Evolutionary conservation across 1,139 yeast species (phyloP).

Genomic region (Taphrina sp.): DNA sequence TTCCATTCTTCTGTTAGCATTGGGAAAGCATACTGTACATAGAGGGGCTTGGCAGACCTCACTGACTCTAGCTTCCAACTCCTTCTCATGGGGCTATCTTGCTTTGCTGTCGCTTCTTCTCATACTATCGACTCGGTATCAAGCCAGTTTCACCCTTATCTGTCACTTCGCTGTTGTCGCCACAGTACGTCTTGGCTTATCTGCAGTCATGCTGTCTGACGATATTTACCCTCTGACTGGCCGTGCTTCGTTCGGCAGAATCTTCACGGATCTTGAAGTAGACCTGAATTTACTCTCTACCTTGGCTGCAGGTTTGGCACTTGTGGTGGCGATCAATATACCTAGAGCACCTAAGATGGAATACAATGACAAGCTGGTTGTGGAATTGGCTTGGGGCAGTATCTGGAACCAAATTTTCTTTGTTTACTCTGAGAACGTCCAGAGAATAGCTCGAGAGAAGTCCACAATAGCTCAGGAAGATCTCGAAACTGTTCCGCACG

Average conservation of each 20-base stretch:
- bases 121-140: not conserved
- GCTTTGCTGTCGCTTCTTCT: not conserved
- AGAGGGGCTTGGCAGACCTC: not conserved
- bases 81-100: not conserved
- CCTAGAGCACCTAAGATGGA: slow-evolving; percentile 17
- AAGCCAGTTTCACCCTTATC: not conserved
- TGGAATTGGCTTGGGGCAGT: not conserved
- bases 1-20: not conserved
- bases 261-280: not conserved
- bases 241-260: not conserved
- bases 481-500: slow-evolving; percentile 1
- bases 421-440: not conserved
- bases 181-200: not conserved
- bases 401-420: not conserved
- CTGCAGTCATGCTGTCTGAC: not conserved
- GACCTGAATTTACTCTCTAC: not conserved
- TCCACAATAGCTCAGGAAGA: not conserved
- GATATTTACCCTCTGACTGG: not conserved
- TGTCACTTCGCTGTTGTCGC: slow-evolving; percentile 1
- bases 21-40: not conserved
- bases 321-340: not conserved
- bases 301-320: not conserved
- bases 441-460: not conserved
- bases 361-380: slow-evolving; percentile 6
- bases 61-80: not conserved